Conservation (phyloP, 2,329 filamentous ascomycete species). For the Dryadomyces quercivorus region DNA sequence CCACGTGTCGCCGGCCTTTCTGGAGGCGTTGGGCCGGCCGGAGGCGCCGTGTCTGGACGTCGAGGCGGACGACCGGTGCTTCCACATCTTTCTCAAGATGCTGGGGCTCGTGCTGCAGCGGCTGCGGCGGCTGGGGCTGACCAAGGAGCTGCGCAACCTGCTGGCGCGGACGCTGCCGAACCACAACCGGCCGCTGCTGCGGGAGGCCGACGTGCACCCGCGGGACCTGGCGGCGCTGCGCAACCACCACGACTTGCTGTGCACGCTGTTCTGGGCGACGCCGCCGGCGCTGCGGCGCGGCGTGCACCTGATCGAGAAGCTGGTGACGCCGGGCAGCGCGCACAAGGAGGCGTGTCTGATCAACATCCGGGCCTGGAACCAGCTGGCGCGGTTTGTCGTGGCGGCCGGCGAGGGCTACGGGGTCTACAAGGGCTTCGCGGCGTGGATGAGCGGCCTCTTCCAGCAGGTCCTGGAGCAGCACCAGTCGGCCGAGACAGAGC, state of each 20-base stretch:
- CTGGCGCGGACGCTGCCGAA: conserved; percentile 52
- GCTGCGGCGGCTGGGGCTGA: conserved; percentile 31
- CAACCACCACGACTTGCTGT: conserved; percentile 58
- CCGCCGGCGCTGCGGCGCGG: conserved; percentile 41
- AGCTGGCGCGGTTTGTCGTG: conserved; percentile 47
- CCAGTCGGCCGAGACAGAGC: conserved; percentile 40
- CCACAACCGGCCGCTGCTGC: conserved; percentile 51
- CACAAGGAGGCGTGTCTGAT: conserved; percentile 57
- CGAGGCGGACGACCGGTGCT: conserved; percentile 46
- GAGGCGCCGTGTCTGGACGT: conserved; percentile 33
- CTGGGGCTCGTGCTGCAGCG: conserved; percentile 44
- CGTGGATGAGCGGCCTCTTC: conserved; percentile 47
- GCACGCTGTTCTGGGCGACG: conserved; percentile 53
- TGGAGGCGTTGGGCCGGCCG: conserved; percentile 36
- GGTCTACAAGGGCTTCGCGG: conserved; percentile 35
- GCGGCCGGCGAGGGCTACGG: conserved; percentile 28
- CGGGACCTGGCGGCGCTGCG: conserved; percentile 50
- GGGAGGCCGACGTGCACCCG: conserved; percentile 47
- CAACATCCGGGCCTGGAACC: conserved; percentile 50
- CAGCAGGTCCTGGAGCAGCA: conserved; percentile 46
- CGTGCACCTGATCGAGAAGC: conserved; percentile 41
- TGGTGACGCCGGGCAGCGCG: conserved; percentile 46
- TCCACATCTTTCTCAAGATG: conserved; percentile 56
- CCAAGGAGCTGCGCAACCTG: conserved; percentile 49
- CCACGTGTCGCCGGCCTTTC: conserved; percentile 46